phyloP scores from a whole-genome alignment of 768 basidiomycete species.

The Russula sp. region DNA sequence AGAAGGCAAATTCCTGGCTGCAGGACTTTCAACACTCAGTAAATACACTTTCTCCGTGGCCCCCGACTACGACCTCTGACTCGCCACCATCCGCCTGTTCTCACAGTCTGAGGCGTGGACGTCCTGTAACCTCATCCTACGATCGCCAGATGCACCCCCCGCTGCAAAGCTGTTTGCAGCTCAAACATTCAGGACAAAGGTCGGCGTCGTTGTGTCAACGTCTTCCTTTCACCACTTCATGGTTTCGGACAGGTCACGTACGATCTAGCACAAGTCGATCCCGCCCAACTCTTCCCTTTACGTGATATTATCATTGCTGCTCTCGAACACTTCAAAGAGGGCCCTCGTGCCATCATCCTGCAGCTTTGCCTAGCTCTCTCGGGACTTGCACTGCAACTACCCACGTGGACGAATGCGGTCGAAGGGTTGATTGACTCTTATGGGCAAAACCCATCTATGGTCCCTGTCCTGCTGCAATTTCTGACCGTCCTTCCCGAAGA shows the following conservation, averaged over 20 bases:
- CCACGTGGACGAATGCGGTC: constrained; percentile 79
- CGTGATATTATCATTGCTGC: constrained; percentile 84
- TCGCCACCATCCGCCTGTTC: constrained; percentile 53
- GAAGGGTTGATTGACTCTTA: constrained; percentile 79
- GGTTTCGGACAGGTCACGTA: constrained; percentile 74
- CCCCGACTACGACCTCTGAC: constrained; percentile 60
- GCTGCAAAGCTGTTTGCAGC: constrained; percentile 92
- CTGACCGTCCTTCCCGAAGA: constrained; percentile 91
- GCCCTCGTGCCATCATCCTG: constrained; percentile 79
- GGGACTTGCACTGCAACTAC: constrained; percentile 86
- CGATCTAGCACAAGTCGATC: constrained; percentile 86
- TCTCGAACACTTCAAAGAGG: constrained; percentile 65
- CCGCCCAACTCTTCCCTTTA: constrained; percentile 67
- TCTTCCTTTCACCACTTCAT: constrained; percentile 7
- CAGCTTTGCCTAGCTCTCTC: constrained; percentile 90
- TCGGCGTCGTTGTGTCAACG: constrained; percentile 39
- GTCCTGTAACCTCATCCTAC: constrained; percentile 88
- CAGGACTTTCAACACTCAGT: constrained; percentile 99
- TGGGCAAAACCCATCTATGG: constrained; percentile 79
- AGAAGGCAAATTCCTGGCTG: constrained; percentile 90
- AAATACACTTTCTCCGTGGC: constrained; percentile 75
- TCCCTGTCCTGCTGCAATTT: constrained; percentile 84
- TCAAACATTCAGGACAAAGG: constrained; percentile 95
- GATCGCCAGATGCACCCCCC: constrained; percentile 69
- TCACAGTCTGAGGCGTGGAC: constrained; percentile 95